Evolutionary conservation across 2,329 filamentous ascomycete species (phyloP).

Genomic region (Emergomyces orientalis): DNA sequence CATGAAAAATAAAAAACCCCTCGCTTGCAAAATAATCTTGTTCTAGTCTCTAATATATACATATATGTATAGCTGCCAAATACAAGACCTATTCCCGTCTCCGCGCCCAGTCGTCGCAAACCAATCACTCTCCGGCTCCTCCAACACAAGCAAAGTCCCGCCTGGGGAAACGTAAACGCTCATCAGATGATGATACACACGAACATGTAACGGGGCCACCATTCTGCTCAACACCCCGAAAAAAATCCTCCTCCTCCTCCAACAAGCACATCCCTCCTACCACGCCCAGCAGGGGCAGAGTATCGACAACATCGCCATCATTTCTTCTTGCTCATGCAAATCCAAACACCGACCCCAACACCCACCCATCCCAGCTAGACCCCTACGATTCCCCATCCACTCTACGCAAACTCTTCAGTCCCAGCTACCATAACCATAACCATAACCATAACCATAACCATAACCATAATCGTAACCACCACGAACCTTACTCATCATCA

Average conservation of each 20-base stretch:
- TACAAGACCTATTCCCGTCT: constrained; percentile 41
- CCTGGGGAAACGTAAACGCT: constrained; percentile 17
- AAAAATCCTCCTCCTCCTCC: constrained; percentile 15
- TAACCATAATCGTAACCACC: too few species aligned
- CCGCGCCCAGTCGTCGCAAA: constrained; percentile 18
- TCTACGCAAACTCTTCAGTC: constrained; percentile 31
- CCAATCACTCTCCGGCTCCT: constrained; percentile 6
- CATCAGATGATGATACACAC: constrained; percentile 17
- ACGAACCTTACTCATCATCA: constrained; percentile 12
- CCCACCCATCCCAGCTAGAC: constrained; percentile 34
- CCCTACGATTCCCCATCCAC: constrained; percentile 38
- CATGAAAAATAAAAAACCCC: too few species aligned
- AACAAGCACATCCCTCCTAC: constrained; percentile 17
- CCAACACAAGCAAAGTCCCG: too few species aligned
- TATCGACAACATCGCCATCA: constrained; percentile 9
- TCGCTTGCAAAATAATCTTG: too few species aligned
- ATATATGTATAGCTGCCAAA: constrained; percentile 32
- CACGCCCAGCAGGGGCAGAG: constrained; percentile 24
- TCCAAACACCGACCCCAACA: neutral
- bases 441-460: too few species aligned
- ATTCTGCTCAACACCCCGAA: constrained; percentile 28
- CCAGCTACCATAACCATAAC: constrained; percentile 26
- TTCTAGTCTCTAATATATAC: neutral
- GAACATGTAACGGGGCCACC: constrained; percentile 14
- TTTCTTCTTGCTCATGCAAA: neutral